A percentile compares a stretch with the other conserved stretches of the same genome.
phyloP scores from a whole-genome alignment of 2,329 filamentous ascomycete species.

The Diaporthe citri region DNA sequence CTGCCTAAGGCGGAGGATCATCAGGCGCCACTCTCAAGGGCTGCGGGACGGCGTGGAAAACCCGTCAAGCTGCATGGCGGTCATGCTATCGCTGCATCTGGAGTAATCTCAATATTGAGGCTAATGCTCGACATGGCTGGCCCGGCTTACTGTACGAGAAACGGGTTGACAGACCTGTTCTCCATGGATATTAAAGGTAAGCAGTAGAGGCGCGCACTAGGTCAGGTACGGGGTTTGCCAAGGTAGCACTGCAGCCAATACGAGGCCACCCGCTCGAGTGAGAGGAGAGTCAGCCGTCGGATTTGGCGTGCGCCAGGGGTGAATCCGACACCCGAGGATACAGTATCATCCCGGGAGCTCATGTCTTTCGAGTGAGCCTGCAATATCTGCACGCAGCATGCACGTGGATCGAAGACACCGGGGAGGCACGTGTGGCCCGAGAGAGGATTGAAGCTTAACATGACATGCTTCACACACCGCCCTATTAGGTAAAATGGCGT shows the following conservation, averaged over 20 bases:
- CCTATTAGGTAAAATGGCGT: conserved; percentile 1
- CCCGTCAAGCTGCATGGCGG: background rate
- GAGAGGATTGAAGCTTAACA: background rate
- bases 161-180: background rate
- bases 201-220: conserved; percentile 20
- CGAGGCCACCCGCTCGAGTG: conserved; percentile 25
- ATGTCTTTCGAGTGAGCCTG: background rate
- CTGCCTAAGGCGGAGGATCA: background rate
- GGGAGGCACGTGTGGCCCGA: background rate
- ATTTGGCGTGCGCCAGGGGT: background rate
- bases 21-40: background rate
- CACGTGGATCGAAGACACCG: background rate
- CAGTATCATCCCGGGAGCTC: background rate
- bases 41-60: background rate
- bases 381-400: background rate
- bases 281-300: conserved; percentile 28
- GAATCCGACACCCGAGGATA: background rate
- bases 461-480: background rate
- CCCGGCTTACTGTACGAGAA: conserved; percentile 10
- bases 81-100: conserved; percentile 1
- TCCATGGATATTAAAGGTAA: conserved; percentile 5
- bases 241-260: conserved; percentile 38
- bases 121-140: conserved; percentile 16
- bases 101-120: conserved; percentile 22
- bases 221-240: conserved; percentile 27